Evolutionary conservation across 371 early-diverging fungal genomes (phyloP).

Genomic region (Saksenaea vasiformis): DNA sequence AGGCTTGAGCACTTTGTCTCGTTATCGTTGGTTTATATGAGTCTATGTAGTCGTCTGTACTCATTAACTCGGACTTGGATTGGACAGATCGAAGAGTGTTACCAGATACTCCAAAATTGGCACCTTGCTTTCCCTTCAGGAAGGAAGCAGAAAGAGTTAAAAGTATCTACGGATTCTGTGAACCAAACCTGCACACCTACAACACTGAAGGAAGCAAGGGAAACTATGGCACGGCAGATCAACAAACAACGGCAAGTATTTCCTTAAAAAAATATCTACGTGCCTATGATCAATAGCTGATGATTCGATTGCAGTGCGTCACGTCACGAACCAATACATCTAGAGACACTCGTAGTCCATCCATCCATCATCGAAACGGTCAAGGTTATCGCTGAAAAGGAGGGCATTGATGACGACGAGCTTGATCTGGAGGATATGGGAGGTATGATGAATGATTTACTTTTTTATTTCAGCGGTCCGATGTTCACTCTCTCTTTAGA

Average conservation of each 20-base stretch:
- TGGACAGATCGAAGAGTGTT: slow-evolving; percentile 37
- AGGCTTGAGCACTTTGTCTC: slow-evolving; percentile 42
- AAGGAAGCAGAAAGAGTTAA: slow-evolving; percentile 24
- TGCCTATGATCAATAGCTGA: background rate
- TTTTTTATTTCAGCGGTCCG: background rate
- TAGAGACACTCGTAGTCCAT: background rate
- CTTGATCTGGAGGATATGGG: background rate
- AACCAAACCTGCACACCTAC: slow-evolving; percentile 11
- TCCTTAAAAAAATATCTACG: background rate
- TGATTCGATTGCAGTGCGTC: background rate
- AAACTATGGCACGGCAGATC: background rate
- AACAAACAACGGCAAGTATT: background rate
- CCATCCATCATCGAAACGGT: background rate
- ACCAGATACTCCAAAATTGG: slow-evolving; percentile 34
- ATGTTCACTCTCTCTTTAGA: background rate
- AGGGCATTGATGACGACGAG: background rate
- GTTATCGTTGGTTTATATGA: slow-evolving; percentile 37
- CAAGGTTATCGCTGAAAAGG: background rate
- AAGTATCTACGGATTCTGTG: background rate
- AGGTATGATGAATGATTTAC: background rate
- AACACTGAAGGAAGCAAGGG: background rate
- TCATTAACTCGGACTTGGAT: slow-evolving; percentile 26
- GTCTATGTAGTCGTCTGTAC: slow-evolving; percentile 36
- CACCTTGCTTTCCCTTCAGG: slow-evolving; percentile 36
- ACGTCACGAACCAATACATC: background rate